Evolutionary conservation across 495 filamentous ascomycete species (phyloP).

Genomic region (Hypoxylon cercidicola): DNA sequence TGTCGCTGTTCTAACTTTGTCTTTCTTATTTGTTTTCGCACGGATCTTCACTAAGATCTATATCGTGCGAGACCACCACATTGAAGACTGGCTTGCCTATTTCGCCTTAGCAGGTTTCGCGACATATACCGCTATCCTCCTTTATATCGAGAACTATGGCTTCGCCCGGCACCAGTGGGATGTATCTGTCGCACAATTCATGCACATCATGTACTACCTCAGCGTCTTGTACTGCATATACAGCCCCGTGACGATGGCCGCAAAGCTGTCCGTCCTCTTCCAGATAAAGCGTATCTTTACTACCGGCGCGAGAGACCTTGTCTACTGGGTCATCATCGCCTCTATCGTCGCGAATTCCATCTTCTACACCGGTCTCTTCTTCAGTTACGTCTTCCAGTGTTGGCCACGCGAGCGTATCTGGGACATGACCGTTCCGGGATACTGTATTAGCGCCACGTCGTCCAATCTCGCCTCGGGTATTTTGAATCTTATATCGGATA

Average conservation of each 20-base stretch:
- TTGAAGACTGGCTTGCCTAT: slow-evolving; percentile 1
- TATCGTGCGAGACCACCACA: background rate
- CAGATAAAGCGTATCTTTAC: slow-evolving; percentile 3
- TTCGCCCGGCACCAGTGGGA: background rate
- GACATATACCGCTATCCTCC: background rate
- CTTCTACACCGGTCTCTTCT: slow-evolving; percentile 3
- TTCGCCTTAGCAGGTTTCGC: background rate
- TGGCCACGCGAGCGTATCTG: background rate
- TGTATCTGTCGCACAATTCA: background rate
- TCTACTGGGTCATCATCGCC: slow-evolving; percentile 1
- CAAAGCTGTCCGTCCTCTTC: slow-evolving; percentile 1
- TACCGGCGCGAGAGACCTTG: background rate
- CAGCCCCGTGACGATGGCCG: background rate
- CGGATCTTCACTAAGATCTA: background rate
- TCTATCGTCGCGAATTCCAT: background rate
- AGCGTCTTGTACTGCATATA: slow-evolving; percentile 1
- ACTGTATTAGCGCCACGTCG: background rate
- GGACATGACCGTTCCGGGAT: background rate
- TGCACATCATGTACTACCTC: background rate
- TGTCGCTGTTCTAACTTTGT: background rate
- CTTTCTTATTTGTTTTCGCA: background rate
- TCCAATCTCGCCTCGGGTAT: background rate
- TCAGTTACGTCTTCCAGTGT: slow-evolving; percentile 6
- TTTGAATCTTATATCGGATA: background rate
- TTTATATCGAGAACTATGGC: background rate